These are phyloP conservation scores for Lactifluus rugatus DNA, from an alignment of 768 basidiomycete species.

Conservation along the genomic window DNA sequence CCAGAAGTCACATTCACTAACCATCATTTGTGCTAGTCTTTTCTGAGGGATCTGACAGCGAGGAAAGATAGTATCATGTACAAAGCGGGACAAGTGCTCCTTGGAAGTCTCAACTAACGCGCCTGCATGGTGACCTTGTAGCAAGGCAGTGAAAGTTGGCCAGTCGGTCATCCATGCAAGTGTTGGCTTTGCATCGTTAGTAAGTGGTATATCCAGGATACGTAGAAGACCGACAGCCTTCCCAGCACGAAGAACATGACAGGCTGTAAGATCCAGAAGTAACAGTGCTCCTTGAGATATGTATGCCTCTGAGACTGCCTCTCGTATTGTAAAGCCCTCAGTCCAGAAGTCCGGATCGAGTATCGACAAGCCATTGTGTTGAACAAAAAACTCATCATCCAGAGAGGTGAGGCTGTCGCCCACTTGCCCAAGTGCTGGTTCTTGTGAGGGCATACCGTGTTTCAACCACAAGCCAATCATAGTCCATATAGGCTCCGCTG, in stretches of 20 bases:
- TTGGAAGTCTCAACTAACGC: slow-evolving; percentile 43
- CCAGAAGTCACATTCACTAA: slow-evolving; percentile 58
- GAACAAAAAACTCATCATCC: slow-evolving; percentile 76
- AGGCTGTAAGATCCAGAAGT: slow-evolving; percentile 54
- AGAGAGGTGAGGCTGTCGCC: slow-evolving; percentile 24
- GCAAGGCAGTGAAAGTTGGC: slow-evolving; percentile 12
- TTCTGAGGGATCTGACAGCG: slow-evolving; percentile 44
- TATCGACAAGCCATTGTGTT: slow-evolving; percentile 46
- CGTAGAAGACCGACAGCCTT: slow-evolving; percentile 71
- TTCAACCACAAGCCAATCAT: slow-evolving; percentile 66
- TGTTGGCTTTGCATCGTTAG: background rate
- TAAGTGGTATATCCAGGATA: slow-evolving; percentile 35
- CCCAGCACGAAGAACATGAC: slow-evolving; percentile 53
- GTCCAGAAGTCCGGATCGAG: slow-evolving; percentile 73
- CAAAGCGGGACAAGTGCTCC: slow-evolving; percentile 48
- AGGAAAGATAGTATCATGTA: slow-evolving; percentile 55
- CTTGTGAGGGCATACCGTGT: slow-evolving; percentile 52
- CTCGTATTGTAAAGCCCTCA: slow-evolving; percentile 53
- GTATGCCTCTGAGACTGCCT: slow-evolving; percentile 27
- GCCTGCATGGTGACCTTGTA: background rate
- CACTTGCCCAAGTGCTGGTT: slow-evolving; percentile 9
- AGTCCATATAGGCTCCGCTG: slow-evolving; percentile 62
- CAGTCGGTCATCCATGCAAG: slow-evolving; percentile 8
- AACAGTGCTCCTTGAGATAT: slow-evolving; percentile 36
- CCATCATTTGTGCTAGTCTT: slow-evolving; percentile 46